Evolutionary conservation across 495 filamentous ascomycete species (phyloP), one percentile per base, ranked within the genome.

Genomic region (Aspergillus campestris): DNA sequence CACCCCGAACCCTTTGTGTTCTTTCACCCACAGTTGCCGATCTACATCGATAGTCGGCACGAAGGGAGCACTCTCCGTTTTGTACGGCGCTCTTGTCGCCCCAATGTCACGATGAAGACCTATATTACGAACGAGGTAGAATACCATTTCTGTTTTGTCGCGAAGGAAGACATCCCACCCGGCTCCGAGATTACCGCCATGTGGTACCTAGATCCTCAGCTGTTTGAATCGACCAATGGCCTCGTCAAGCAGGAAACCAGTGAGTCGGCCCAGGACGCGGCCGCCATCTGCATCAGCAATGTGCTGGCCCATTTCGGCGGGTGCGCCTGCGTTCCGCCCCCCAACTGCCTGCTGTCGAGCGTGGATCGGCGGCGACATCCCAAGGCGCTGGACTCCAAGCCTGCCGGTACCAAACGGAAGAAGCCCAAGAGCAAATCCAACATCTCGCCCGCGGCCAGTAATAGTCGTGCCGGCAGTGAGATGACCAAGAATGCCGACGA

Each of bases 111-210:
- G 6, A 73, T 98, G 62, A 88, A 87, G 46, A 90, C 88, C 0
- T 83, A 84, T 50, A 77, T 96, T 34, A 84, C 83, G 3, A 81
- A 83, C 35, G 74, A 75, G 10, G 74, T 76, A 0, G 81, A 89
- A 56, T 94, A 87, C 65, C 84, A 87, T 57, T 92, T 95, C 64
- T 95, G 90, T 73, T 79, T 94, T 47, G 75, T 94, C 44, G 87
- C 87, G 46, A 84, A 84, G 52, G 71, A 81, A 39, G 74, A 81
- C 34, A 84, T 95, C 51, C 60, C 77, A 24, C 59, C 80, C 14
- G 73, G 72, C 37, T 70, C 74, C 5, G 81, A 85, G 57, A 65
- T 87, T 14, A 84, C 83, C 1, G 68, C 83, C 14, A 73, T 74
- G 48, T 87, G 83, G 83, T 80, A 84, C 51, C 65, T 81, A 24